Conservation (phyloP, 768 basidiomycete genomes). For the Fibroporia radiculosa region DNA sequence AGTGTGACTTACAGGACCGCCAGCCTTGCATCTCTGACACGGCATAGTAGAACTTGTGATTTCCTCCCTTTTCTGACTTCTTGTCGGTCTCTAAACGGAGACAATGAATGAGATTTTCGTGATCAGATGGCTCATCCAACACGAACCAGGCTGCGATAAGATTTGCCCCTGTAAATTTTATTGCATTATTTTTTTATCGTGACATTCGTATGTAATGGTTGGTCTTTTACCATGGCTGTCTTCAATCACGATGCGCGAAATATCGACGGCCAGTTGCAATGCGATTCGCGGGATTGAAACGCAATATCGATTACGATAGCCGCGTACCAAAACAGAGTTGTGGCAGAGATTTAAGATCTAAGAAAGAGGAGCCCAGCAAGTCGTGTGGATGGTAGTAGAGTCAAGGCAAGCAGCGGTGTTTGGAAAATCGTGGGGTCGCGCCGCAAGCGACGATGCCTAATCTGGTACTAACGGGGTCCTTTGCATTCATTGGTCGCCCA, state of each 20-base stretch:
- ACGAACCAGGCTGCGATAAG: constrained; percentile 20
- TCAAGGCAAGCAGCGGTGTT: no score
- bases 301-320: no score
- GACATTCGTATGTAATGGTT: neutral
- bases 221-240: constrained; percentile 10
- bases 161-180: constrained; percentile 20
- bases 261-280: no score
- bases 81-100: constrained; percentile 65
- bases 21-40: constrained; percentile 99
- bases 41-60: constrained; percentile 64
- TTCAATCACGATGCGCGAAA: no score
- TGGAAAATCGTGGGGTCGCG: constrained; percentile 14
- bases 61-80: constrained; percentile 62
- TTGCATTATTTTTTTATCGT: neutral
- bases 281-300: no score
- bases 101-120: neutral
- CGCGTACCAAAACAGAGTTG: no score
- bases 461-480: no score
- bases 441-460: no score
- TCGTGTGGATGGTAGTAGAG: constrained; percentile 19
- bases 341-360: neutral
- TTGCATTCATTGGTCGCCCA: no score
- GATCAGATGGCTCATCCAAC: neutral
- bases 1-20: constrained; percentile 77
- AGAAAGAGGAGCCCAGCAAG: constrained; percentile 2